Evolutionary conservation across 2,329 filamentous ascomycete species (phyloP).

Genomic region (Aspergillus niger): DNA sequence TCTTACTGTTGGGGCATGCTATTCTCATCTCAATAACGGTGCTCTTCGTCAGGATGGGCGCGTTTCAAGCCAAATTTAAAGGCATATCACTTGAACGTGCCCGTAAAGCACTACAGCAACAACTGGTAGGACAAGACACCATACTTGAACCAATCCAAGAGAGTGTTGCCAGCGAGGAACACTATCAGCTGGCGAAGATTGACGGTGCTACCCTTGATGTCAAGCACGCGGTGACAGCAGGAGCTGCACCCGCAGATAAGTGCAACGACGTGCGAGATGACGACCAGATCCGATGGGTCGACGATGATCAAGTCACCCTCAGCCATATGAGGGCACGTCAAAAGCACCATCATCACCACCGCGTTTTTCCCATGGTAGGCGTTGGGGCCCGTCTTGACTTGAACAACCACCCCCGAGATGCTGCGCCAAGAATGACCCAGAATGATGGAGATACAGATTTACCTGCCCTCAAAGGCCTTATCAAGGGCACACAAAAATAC

Average conservation of each 20-base stretch:
- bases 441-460: slow-evolving; percentile 19
- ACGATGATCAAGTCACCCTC: slow-evolving; percentile 35
- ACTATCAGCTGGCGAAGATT: not conserved
- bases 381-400: slow-evolving; percentile 39
- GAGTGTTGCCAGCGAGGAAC: not conserved
- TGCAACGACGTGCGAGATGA: not conserved
- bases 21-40: slow-evolving; percentile 69
- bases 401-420: slow-evolving; percentile 37
- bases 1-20: slow-evolving; percentile 67
- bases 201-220: not conserved
- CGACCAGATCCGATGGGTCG: slow-evolving; percentile 28
- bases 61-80: slow-evolving; percentile 64
- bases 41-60: slow-evolving; percentile 60
- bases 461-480: slow-evolving; percentile 26
- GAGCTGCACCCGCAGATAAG: slow-evolving; percentile 4
- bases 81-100: slow-evolving; percentile 49
- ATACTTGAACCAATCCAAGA: not conserved
- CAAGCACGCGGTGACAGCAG: slow-evolving; percentile 9
- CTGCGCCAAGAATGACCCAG: slow-evolving; percentile 23
- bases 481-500: slow-evolving; percentile 34
- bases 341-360: slow-evolving; percentile 25
- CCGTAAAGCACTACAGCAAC: slow-evolving; percentile 12
- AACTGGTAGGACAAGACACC: not conserved
- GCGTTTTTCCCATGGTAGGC: slow-evolving; percentile 38
- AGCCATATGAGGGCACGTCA: slow-evolving; percentile 20